Evolutionary conservation across 805 yeast genomes (phyloP).

Genomic region (Cyberlindnera xishuangbannaensis): DNA sequence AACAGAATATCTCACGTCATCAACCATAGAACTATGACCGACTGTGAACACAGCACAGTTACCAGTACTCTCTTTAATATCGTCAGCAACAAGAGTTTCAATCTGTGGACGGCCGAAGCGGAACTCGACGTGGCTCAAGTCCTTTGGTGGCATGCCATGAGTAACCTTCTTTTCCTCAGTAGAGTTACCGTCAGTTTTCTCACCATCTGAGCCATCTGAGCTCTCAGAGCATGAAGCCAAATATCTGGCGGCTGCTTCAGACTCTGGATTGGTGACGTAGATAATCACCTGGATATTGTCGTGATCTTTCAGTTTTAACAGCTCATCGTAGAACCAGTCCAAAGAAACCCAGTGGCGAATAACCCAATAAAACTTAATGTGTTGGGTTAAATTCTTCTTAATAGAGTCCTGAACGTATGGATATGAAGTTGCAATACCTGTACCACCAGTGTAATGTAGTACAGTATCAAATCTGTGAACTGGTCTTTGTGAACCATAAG

Average conservation of each 20-base stretch:
- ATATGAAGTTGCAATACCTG: constrained; percentile 47
- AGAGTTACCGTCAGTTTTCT: background rate
- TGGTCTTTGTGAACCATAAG: constrained; percentile 44
- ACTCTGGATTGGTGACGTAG: constrained; percentile 20
- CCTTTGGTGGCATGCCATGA: constrained; percentile 8
- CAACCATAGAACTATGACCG: constrained; percentile 51
- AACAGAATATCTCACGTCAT: constrained; percentile 41
- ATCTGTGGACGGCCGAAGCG: constrained; percentile 42
- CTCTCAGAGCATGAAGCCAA: constrained; percentile 6
- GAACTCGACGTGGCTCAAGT: constrained; percentile 30
- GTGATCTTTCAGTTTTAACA: constrained; percentile 27
- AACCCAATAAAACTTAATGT: constrained; percentile 57
- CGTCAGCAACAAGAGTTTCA: constrained; percentile 31
- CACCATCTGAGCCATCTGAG: constrained; percentile 3
- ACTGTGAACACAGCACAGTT: constrained; percentile 45
- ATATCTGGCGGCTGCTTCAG: constrained; percentile 9
- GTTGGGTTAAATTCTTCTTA: constrained; percentile 20
- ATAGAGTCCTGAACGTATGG: constrained; percentile 32
- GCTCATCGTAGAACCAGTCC: constrained; percentile 44
- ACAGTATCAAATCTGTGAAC: constrained; percentile 34
- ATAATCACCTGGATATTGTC: constrained; percentile 13
- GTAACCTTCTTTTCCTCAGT: constrained; percentile 1
- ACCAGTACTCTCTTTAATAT: constrained; percentile 33
- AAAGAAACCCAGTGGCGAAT: constrained; percentile 49
- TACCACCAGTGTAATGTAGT: constrained; percentile 44